A percentile compares a stretch with the other conserved stretches of the same genome.
phyloP scores from a whole-genome alignment of 2,329 filamentous ascomycete genomes.

The Xylaria sp. region DNA sequence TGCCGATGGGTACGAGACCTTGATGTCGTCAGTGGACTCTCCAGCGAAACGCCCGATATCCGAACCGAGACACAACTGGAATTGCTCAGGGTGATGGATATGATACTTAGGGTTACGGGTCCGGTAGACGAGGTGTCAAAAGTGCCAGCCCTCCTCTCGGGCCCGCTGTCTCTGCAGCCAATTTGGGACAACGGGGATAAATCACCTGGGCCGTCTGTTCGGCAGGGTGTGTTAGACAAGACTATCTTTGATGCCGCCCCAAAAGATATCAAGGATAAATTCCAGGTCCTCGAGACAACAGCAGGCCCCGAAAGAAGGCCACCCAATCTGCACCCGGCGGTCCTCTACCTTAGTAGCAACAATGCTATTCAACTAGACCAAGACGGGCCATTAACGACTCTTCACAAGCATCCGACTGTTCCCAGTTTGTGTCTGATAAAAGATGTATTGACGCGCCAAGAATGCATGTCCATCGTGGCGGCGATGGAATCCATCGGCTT shows the following conservation, averaged over 20 bases:
- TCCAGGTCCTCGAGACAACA: slow-evolving; percentile 67
- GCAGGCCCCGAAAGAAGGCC: slow-evolving; percentile 66
- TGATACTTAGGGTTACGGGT: slow-evolving; percentile 67
- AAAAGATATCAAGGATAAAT: slow-evolving; percentile 45
- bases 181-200: slow-evolving; percentile 63
- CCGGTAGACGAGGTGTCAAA: slow-evolving; percentile 58
- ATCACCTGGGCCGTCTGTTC: slow-evolving; percentile 51
- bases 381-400: slow-evolving; percentile 53
- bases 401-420: slow-evolving; percentile 65
- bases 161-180: slow-evolving; percentile 62
- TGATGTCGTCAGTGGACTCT: slow-evolving; percentile 70
- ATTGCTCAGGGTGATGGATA: slow-evolving; percentile 65
- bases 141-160: slow-evolving; percentile 41
- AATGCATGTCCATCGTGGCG: slow-evolving; percentile 70
- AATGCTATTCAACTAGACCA: slow-evolving; percentile 60
- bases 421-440: slow-evolving; percentile 65
- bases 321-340: slow-evolving; percentile 69
- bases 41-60: slow-evolving; percentile 55
- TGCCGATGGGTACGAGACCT: slow-evolving; percentile 76
- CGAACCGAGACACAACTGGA: slow-evolving; percentile 57
- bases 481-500: slow-evolving; percentile 70
- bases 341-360: slow-evolving; percentile 66
- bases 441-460: slow-evolving; percentile 63
- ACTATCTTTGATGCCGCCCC: slow-evolving; percentile 55
- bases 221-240: slow-evolving; percentile 63